phyloP scores from a whole-genome alignment of 2,329 filamentous ascomycete genomes.

The Nigrospora oryzae region DNA sequence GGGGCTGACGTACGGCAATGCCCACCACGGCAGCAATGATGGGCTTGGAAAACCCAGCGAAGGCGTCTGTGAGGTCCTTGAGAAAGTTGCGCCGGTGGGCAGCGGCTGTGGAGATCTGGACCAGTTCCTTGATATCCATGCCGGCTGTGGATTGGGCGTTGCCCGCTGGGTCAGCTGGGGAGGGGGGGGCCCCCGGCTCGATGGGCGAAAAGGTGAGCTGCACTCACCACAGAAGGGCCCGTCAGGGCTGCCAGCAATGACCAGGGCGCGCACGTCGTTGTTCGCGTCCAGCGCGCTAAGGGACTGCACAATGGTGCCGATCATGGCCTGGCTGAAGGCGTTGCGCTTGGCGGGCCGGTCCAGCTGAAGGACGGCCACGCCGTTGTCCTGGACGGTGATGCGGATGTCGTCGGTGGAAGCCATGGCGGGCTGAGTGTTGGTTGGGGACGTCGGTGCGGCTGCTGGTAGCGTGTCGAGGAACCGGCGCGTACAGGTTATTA shows the following conservation, averaged over 20 bases:
- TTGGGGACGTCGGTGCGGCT: too few species aligned
- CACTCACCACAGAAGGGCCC: conserved; percentile 27
- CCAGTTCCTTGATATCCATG: conserved; percentile 26
- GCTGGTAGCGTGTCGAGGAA: too few species aligned
- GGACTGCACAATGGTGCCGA: conserved; percentile 26
- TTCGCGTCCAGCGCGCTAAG: conserved; percentile 18
- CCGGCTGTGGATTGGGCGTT: conserved; percentile 12
- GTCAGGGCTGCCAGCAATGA: conserved; percentile 25
- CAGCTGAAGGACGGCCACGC: not conserved
- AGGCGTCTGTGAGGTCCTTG: conserved; percentile 29
- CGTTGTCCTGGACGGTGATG: not conserved
- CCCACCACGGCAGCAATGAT: conserved; percentile 41
- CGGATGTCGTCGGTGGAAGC: not conserved
- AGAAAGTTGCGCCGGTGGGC: conserved; percentile 20
- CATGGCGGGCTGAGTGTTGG: too few species aligned
- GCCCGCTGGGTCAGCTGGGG: too few species aligned
- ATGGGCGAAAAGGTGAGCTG: not conserved
- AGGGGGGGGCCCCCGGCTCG: not conserved
- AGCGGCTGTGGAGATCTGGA: conserved; percentile 14
- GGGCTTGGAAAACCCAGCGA: conserved; percentile 32
- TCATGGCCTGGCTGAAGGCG: conserved; percentile 45
- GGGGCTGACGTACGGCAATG: conserved; percentile 30
- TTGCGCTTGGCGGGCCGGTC: conserved; percentile 38
- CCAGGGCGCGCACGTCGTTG: conserved; percentile 22
- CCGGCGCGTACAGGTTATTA: too few species aligned